These are phyloP conservation scores for Solanum chiquidenum DNA, from an alignment of 257 asterid genomes.

Conservation along the genomic window DNA sequence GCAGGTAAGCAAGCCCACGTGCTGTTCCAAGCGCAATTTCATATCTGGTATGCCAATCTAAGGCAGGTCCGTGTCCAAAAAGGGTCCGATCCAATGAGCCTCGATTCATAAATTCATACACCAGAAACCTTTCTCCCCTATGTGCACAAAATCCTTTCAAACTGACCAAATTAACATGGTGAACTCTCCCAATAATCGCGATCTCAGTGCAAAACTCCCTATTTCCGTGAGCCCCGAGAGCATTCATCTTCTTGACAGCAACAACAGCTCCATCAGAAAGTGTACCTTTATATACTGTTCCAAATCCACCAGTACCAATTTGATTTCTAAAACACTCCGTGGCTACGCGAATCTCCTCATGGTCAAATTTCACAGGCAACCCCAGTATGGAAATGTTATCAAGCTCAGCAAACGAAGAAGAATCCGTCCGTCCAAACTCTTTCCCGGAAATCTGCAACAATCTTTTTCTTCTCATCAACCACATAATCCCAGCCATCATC, in stretches of 20 bases:
- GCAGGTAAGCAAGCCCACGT: constrained; percentile 67
- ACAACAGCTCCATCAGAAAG: constrained; percentile 39
- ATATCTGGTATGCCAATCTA: constrained; percentile 60
- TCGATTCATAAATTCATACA: constrained; percentile 69
- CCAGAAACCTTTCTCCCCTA: constrained; percentile 42
- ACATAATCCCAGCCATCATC: constrained; percentile 17
- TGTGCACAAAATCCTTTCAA: constrained; percentile 61
- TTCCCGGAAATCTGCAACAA: constrained; percentile 4
- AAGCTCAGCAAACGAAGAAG: constrained; percentile 20
- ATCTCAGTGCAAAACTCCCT: constrained; percentile 65
- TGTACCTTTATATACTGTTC: constrained; percentile 55
- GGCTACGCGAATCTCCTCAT: constrained; percentile 42
- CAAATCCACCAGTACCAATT: constrained; percentile 74
- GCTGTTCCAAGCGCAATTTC: constrained; percentile 66
- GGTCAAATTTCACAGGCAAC: constrained; percentile 42
- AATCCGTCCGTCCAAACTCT: constrained; percentile 9
- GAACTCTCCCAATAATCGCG: constrained; percentile 55
- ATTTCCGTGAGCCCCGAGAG: constrained; percentile 41
- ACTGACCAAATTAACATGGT: constrained; percentile 64
- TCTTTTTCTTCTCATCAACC: constrained; percentile 18
- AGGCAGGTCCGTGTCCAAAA: constrained; percentile 44
- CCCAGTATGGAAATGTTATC: constrained; percentile 46
- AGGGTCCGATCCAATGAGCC: constrained; percentile 63
- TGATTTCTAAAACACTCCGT: constrained; percentile 41
- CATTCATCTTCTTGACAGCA: constrained; percentile 57